A percentile compares a stretch with the other conserved stretches of the same genome.
Evolutionary conservation across 768 basidiomycete genomes (phyloP).

Genomic region (Suillus discolor): DNA sequence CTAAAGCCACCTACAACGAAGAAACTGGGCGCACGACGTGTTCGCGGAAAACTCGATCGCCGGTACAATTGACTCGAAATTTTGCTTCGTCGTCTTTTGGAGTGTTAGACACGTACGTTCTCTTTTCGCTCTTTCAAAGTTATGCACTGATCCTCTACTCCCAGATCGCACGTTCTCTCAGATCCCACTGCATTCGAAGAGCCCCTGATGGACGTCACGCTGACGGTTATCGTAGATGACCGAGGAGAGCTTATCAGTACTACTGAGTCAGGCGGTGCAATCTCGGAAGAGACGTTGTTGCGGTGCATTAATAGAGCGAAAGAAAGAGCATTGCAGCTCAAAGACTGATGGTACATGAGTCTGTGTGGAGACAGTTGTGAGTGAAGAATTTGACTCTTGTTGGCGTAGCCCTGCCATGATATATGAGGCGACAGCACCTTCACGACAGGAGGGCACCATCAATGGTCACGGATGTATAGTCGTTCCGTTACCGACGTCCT

Average conservation of each 20-base stretch:
- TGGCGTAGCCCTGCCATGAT: background rate
- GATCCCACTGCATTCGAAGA: slow-evolving; percentile 94
- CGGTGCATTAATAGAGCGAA: slow-evolving; percentile 10
- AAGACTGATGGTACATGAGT: background rate
- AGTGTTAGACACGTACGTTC: slow-evolving; percentile 4
- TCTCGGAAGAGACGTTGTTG: slow-evolving; percentile 5
- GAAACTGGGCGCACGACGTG: slow-evolving; percentile 65
- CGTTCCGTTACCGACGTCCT: background rate
- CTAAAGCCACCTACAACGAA: slow-evolving; percentile 67
- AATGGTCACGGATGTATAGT: background rate
- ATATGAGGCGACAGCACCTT: background rate
- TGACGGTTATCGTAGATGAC: slow-evolving; percentile 64
- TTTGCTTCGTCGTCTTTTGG: slow-evolving; percentile 2
- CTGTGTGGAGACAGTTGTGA: background rate
- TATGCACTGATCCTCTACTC: background rate
- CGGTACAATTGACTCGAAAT: slow-evolving; percentile 42
- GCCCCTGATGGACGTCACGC: slow-evolving; percentile 72
- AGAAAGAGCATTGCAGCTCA: slow-evolving; percentile 9
- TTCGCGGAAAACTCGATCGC: slow-evolving; percentile 47
- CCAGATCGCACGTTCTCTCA: slow-evolving; percentile 56
- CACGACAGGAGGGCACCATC: background rate
- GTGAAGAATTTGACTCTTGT: background rate
- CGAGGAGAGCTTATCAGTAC: slow-evolving; percentile 50
- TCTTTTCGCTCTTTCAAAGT: background rate
- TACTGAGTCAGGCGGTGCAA: slow-evolving; percentile 53